Base-by-base conservation (phyloP, 192 early-diverging fungal species). In the Podila epigama region DNA sequence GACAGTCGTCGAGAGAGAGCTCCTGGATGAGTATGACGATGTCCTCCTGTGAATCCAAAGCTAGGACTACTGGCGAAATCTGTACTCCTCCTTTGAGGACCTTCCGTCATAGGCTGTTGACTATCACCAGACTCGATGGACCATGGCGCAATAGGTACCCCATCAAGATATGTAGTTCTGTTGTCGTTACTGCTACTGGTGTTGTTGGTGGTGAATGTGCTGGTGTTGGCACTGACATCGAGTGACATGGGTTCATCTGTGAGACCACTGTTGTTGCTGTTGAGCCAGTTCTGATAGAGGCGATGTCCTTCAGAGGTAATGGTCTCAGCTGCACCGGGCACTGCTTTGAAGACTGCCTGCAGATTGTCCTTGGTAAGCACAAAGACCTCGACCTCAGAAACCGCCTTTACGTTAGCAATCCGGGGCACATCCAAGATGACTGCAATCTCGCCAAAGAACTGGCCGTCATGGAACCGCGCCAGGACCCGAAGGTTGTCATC, bases 371-470 rank as follows among this genome's bases (percentile, higher is more conserved):
- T 81, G 11, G 78, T 81, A 48, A 87, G 50, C 1, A 82, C 83
- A 79, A 81, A 84, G 16, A 83, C 72, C 41, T 87, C 86, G 9
- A 83, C 69, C 22, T 71, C 42, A 8, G 84, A 83, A 3, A 87
- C 66, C 1, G 84, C 78, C 56, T 77, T 79, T 29, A 82, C 83
- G 42, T 81, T 72, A 1, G 82, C 81, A 32, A 81, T 75, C 33
- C 84, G 59, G 20, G 84, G 86, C 34, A 82, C 69, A 63, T 85
- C 75, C 54, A 87, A 53, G 20, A 87, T 50, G 0, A 81, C 67
- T 11, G 75, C 78, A 51, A 82, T 82, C 51, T 87, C 86, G 22
- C 86, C 86, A 78, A 87, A 87, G 59, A 81, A 83, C 36, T 81
- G 69, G 7, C 82, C 80, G n/a, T 81, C 73, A 1, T 68, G 63